phyloP scores from a whole-genome alignment of 345 rosid species.

The Pelargonium nanum region DNA sequence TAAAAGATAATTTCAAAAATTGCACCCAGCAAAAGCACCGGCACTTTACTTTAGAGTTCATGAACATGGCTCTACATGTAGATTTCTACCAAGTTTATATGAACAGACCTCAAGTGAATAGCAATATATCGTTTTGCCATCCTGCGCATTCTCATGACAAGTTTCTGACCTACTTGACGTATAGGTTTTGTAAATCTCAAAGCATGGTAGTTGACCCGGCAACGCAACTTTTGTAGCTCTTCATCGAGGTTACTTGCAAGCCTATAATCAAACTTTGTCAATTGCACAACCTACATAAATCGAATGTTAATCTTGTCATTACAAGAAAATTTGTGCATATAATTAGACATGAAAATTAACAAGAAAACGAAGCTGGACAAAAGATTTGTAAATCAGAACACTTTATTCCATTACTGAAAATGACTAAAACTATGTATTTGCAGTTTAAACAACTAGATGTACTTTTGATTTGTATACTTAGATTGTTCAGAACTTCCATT shows the following conservation, averaged over 20 bases:
- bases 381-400: not conserved
- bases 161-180: constrained; percentile 60
- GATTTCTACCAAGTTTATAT: not conserved
- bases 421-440: no score
- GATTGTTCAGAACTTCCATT: not conserved
- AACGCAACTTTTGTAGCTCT: constrained; percentile 84
- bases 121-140: constrained; percentile 81
- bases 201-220: constrained; percentile 87
- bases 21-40: not conserved
- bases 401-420: not conserved
- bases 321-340: not conserved
- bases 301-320: constrained; percentile 7
- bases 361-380: not conserved
- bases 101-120: constrained; percentile 69
- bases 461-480: no score
- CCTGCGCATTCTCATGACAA: constrained; percentile 62
- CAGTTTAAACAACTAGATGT: no score
- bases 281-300: constrained; percentile 74
- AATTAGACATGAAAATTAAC: not conserved
- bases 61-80: no score
- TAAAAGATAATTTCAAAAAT: no score
- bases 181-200: constrained; percentile 81
- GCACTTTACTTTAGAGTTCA: not conserved
- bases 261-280: constrained; percentile 97
- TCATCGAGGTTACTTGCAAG: constrained; percentile 82